phyloP scores from a whole-genome alignment of 352 stramenopile species.

The Phytopythium ostracodes region DNA sequence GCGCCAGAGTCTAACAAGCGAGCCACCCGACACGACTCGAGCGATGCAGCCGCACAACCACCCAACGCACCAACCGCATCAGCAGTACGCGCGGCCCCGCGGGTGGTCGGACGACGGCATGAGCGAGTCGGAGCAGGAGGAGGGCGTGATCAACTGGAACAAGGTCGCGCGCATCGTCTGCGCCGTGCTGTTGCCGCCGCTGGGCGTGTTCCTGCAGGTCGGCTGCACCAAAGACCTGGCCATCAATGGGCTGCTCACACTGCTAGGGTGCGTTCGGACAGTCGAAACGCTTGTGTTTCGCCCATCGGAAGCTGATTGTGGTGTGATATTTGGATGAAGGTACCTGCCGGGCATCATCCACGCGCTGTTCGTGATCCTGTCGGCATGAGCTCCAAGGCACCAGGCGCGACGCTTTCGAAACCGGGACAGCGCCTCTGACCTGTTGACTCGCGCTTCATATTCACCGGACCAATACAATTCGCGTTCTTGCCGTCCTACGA shows the following conservation, averaged over 20 bases:
- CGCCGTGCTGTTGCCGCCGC: slow-evolving; percentile 38
- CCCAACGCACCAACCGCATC: slow-evolving; percentile 11
- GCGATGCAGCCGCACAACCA: no score
- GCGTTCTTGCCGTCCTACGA: no score
- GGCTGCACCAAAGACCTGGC: slow-evolving; percentile 56
- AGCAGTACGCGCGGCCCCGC: slow-evolving; percentile 11
- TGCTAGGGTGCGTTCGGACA: slow-evolving; percentile 40
- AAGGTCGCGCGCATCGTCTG: slow-evolving; percentile 45
- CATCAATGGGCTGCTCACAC: slow-evolving; percentile 62
- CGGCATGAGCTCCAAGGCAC: slow-evolving; percentile 3
- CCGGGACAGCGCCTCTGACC: no score
- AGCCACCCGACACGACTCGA: background rate
- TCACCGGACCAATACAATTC: background rate
- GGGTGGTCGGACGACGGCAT: slow-evolving; percentile 25
- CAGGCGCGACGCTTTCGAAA: no score
- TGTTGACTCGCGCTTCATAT: background rate
- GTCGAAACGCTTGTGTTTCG: no score
- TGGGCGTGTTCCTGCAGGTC: slow-evolving; percentile 54
- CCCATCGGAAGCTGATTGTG: no score
- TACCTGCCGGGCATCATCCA: slow-evolving; percentile 61
- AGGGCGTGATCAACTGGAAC: slow-evolving; percentile 26
- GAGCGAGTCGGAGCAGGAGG: background rate
- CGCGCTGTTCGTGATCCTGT: slow-evolving; percentile 46
- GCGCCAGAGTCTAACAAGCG: background rate
- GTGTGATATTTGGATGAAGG: no score